A percentile compares a stretch with the other conserved stretches of the same genome.
These are phyloP conservation scores for Nematocida sp. DNA, from an alignment of 371 early-diverging fungal species.

Conservation along the genomic window DNA sequence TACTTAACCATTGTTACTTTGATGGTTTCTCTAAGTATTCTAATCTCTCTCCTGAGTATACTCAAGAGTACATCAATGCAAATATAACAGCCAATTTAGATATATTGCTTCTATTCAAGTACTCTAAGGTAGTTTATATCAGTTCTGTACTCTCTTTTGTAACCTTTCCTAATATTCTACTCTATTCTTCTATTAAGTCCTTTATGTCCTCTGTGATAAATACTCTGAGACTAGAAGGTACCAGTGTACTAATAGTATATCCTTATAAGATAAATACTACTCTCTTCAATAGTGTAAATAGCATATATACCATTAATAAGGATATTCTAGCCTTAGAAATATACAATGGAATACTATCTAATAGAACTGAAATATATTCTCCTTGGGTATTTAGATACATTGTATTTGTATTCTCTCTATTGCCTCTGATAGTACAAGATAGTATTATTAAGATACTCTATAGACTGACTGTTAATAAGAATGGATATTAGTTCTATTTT, in stretches of 20 bases:
- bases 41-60: conserved; percentile 12
- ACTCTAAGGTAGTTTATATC: conserved; percentile 56
- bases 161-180: conserved; percentile 48
- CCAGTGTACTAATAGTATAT: conserved; percentile 48
- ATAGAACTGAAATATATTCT: conserved; percentile 42
- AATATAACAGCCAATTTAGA: conserved; percentile 47
- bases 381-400: conserved; percentile 47
- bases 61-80: conserved; percentile 18
- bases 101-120: conserved; percentile 34
- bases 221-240: conserved; percentile 54
- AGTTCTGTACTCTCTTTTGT: conserved; percentile 50
- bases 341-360: conserved; percentile 38
- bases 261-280: conserved; percentile 60
- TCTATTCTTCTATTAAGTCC: conserved; percentile 57
- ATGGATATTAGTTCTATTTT: neutral
- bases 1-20: conserved; percentile 53
- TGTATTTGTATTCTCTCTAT: neutral
- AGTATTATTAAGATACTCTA: neutral
- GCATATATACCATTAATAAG: conserved; percentile 36
- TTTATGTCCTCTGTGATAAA: conserved; percentile 55
- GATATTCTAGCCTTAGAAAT: conserved; percentile 41
- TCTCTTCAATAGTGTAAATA: conserved; percentile 53
- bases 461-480: neutral
- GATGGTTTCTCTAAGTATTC: conserved; percentile 44
- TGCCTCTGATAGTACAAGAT: conserved; percentile 12